Base-by-base conservation (phyloP, 257 asterid species). In the Knoxia roxburghii region DNA sequence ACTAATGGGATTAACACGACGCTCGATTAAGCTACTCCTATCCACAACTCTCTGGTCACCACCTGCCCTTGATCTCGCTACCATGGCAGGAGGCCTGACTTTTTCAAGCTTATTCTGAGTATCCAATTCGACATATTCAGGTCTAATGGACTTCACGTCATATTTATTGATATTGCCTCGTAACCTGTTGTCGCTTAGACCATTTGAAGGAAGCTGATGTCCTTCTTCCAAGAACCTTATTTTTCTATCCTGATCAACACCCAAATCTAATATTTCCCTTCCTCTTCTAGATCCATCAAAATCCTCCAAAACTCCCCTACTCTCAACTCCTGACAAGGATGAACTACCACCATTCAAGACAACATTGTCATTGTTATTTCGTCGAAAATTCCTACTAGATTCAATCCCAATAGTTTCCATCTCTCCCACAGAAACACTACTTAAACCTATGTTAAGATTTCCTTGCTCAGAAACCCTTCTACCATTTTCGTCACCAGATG, bases 11-110 rank as follows among this genome's bases (percentile, higher is more conserved):
- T 78, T 81, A 68, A 78, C 75, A 32, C 23, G 56, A 37, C 74
- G 71, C 29, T 69, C 68, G 48, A 32, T 50, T 0, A 67, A 52
- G 67, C 71, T 78, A n/a, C 61, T 76, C 62, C 79, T 78, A 53
- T 70, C 87, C 72, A 61, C 41, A 24, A 67, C 70, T 61, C 81
- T 65, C 35, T 72, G 74, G 65, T 84, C 82, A 61, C 65, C 58
- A 32, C 56, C 64, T 33, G 77, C 87, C 78, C 87, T 83, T 26
- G 84, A 64, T 58, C 85, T 87, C 57, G 71, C 61, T 27, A 90
- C 69, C 59, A 79, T 83, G 65, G 69, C 52, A 1, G 76, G 76
- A 77, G 73, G 84, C 79, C 81, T 79, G 55, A 57, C 57, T 69
- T 69, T 84, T 59, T 76, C 77, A 60, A 61, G 70, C 73, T 72